A percentile compares a stretch with the other conserved stretches of the same genome.
These are phyloP conservation scores for Lentinus brumalis DNA, from an alignment of 768 basidiomycete genomes.

Conservation along the genomic window DNA sequence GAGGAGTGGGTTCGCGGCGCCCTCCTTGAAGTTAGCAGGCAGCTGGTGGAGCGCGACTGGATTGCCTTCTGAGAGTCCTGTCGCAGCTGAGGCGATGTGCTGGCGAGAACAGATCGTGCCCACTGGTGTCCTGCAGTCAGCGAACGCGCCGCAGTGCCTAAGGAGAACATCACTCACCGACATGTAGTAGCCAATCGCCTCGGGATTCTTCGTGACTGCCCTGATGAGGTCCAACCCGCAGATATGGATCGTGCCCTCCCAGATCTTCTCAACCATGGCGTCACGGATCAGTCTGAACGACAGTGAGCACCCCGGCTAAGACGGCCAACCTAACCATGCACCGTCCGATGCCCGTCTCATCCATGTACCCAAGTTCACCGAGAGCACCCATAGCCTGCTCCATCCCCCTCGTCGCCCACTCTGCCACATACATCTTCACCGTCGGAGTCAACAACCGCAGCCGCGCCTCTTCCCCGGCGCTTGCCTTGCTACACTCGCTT, in stretches of 20 bases:
- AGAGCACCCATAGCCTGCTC: constrained; percentile 74
- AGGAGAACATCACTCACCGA: constrained; percentile 39
- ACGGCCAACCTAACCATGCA: constrained; percentile 33
- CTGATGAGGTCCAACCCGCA: constrained; percentile 67
- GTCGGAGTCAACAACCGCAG: constrained; percentile 69
- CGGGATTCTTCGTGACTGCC: constrained; percentile 45
- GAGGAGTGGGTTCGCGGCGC: constrained; percentile 46
- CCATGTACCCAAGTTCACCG: constrained; percentile 84
- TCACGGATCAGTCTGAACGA: constrained; percentile 54
- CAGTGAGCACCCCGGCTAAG: not conserved
- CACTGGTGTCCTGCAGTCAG: constrained; percentile 31
- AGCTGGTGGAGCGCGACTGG: not conserved
- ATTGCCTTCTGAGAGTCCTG: not conserved
- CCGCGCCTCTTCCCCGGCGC: constrained; percentile 51
- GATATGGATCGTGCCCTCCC: constrained; percentile 77
- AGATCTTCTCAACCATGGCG: constrained; percentile 76
- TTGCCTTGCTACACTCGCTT: constrained; percentile 56
- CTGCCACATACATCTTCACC: constrained; percentile 69
- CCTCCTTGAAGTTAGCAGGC: constrained; percentile 42
- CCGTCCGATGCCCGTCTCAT: constrained; percentile 73
- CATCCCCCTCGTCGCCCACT: constrained; percentile 62
- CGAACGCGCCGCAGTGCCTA: constrained; percentile 20
- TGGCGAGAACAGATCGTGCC: not conserved
- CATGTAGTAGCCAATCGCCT: constrained; percentile 47
- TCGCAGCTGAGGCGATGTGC: not conserved